Base-by-base conservation (phyloP, 768 basidiomycete genomes). In the Psilocybe tampanensis region DNA sequence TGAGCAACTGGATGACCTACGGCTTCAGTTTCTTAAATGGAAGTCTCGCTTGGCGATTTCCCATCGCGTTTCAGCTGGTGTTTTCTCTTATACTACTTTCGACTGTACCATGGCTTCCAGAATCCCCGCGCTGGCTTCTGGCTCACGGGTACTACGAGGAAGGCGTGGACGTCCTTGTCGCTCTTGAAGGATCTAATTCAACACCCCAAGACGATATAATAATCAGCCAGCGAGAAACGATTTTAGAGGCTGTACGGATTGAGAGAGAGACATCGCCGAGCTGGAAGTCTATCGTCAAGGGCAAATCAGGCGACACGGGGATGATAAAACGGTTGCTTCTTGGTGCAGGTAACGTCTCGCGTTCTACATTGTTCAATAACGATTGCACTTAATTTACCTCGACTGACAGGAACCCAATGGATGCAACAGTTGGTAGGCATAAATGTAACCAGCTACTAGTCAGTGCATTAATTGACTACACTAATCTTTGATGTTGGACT, bases 401-500 rank as follows among this genome's bases (percentile, higher is more conserved):
- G 9, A 3, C 11, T 23, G 13, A 52, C 47, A 78, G 80, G 78
- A 12, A 79, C 78, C 0, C 79, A 81, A 54, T 78, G 77, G 72
- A 81, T 81, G 80, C 80, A 81, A 56, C 79, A 81, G 58, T 69
- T 80, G 7, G 78, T 76, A 22, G 79, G 79, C 21, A 80, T 81
- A 50, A 82, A 82, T 47, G 80, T 82, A n/a, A 82, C 79, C 1
- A 80, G 79, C 60, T 81, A 81, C 66, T 81, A 81, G 79, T 79
- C 44, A 32, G 74, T 60, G 2, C 24, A 21, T 1, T 29, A 4
- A 50, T n/a, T 17, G 3, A 8, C n/a, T 34, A 34, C 22, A 17
- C 17, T 23, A 15, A 39, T 39, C 3, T 6, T 34, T 19, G 9
- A 29, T 50, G 1, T 53, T 45, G 41, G 18, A 18, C 43, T 1